Base-by-base conservation (phyloP, 768 basidiomycete genomes). In the Mycena indigotica region DNA sequence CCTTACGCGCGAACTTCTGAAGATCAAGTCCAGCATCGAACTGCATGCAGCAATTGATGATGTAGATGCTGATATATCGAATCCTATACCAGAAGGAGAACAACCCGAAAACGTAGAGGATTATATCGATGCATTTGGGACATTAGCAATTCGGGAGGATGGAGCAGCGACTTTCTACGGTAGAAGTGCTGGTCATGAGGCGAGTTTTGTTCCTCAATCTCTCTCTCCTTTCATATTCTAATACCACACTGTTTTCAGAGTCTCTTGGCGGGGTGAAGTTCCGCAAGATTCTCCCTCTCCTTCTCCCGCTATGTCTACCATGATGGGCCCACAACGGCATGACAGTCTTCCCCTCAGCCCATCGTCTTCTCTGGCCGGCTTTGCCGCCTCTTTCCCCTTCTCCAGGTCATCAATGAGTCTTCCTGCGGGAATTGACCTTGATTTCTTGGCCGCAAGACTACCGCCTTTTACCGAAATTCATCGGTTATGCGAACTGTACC, bases 81-180 rank as follows among this genome's bases (percentile, higher is more conserved):
- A 26, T 15, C 24, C 32, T 40, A 19, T 48, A 21, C 12, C 28
- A 17, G 5, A 55, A 48, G 24, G 57, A 53, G 28, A 51, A 41
- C 70, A 73, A 28, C 74, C 73, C 10, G 66, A 67, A 8, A 79
- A 80, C 12, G 77, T 77, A 2, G 77, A 77, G 4, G 77, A 81
- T n/a, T 80, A 81, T 49, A 83, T 88, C 35, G 87, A 89, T 64
- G 77, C 84, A 13, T 88, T 89, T 66, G 87, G 87, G 8, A 88
- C 87, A 0, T 65, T 89, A 17, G 87, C 87, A 0, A 81, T 89
- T 57, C 77, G 84, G 26, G 84, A 88, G 40, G 86, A 87, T 61
- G 87, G 87, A 19, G 85, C 83, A 3, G 80, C 84, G 3, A 88
- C 85, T 3, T 89, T 89, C 61, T 88, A 86, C 65, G 87, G 87